Base-by-base conservation (phyloP, 225 moss, liverwort and hornwort genomes). In the Physcomitrium patens region DNA sequence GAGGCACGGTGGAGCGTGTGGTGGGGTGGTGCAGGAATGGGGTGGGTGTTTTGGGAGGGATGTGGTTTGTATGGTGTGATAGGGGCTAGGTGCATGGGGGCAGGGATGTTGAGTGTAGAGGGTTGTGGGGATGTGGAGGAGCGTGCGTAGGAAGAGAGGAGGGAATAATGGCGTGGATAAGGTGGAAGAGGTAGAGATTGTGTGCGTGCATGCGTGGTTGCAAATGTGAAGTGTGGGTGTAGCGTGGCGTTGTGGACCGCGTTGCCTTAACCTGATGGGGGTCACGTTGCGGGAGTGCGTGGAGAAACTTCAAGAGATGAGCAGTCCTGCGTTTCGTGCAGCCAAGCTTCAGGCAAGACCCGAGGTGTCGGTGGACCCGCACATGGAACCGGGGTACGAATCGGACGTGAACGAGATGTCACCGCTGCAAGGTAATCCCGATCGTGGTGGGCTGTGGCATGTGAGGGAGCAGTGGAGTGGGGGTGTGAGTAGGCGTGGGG, bases 321-420 rank as follows among this genome's bases (percentile, higher is more conserved):
- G 83, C 73, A 99, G 93, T 79, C 97, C 97, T 45, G 92, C 93
- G 23, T 99, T 93, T 42, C 89, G 97, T 67, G 91, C 97, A 22
- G 94, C 97, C 24, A 99, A 99, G 87, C 85, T 99, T 59, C 91
- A 87, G 42, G 97, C 97, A 1, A 87, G 93, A 71, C 97, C 97
- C 26, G 94, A 99, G 86, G 94, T 99, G 56, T 77, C 78, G 18
- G 89, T 94, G 10, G 97, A 99, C 62, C 91, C 94, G 0, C 92
- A 93, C 42, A 99, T 99, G 97, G 97, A 94, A 79, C 97, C 97
- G 7, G 82, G 86, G 31, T 99, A 99, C 54, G 94, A 99, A 79
- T 99, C 97, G 8, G 97, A 99, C 77, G 63, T 82, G 52, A 89
- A 79, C 60, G 94, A 94, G 7, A 79, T 84, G 13, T 79, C 87